These are phyloP conservation scores for Gautieria morchelliformis DNA, from an alignment of 768 basidiomycete species.

Conservation along the genomic window DNA sequence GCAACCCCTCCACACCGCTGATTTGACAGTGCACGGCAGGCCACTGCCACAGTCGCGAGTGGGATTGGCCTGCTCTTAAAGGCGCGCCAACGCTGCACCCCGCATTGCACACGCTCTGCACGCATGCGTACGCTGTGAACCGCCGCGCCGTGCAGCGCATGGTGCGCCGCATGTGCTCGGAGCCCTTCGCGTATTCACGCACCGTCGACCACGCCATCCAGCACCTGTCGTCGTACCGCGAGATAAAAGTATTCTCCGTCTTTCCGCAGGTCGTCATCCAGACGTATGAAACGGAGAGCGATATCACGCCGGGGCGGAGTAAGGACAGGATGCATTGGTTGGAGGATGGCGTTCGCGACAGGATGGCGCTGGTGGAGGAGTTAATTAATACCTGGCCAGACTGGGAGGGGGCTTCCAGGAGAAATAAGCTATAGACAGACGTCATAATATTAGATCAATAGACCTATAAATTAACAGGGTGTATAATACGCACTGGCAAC, in stretches of 20 bases:
- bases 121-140: conserved; percentile 4
- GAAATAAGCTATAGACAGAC: too few species aligned
- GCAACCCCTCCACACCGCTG: not conserved
- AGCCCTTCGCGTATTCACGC: conserved; percentile 5
- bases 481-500: not conserved
- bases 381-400: too few species aligned
- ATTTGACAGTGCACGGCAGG: not conserved
- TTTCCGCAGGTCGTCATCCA: conserved; percentile 4
- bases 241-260: conserved; percentile 1
- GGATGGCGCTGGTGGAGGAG: not conserved
- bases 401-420: too few species aligned
- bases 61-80: not conserved
- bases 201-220: conserved; percentile 6
- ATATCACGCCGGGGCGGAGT: conserved; percentile 2
- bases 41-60: conserved; percentile 6
- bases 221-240: not conserved
- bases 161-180: not conserved
- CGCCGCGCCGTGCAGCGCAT: not conserved
- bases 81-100: conserved; percentile 1
- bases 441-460: too few species aligned
- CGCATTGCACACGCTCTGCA: not conserved
- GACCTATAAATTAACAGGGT: too few species aligned
- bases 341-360: conserved; percentile 1
- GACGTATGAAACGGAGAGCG: conserved; percentile 4
- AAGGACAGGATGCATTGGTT: not conserved